phyloP scores from a whole-genome alignment of 805 yeast species.

The Wickerhamomyces queroliae region DNA sequence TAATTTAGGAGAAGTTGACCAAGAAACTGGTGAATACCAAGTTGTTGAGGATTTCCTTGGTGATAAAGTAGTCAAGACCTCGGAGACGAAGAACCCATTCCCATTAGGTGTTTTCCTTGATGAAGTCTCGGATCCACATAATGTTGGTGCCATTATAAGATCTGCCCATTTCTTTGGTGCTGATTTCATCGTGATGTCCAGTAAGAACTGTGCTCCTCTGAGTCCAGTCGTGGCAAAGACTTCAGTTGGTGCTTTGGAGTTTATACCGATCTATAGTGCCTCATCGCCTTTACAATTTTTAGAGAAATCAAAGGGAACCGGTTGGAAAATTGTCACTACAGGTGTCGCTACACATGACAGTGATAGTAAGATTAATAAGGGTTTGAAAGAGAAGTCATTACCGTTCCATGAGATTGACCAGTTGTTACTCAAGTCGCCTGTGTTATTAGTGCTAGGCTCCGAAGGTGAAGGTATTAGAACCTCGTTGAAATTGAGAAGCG shows the following conservation, averaged over 20 bases:
- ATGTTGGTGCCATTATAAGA: constrained; percentile 77
- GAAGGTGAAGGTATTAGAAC: constrained; percentile 83
- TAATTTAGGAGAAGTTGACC: constrained; percentile 18
- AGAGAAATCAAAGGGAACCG: constrained; percentile 41
- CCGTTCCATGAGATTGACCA: constrained; percentile 37
- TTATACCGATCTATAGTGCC: constrained; percentile 53
- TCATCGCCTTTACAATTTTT: constrained; percentile 59
- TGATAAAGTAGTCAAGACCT: constrained; percentile 15
- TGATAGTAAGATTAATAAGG: constrained; percentile 20
- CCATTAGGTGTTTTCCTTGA: constrained; percentile 77
- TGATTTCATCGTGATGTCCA: constrained; percentile 69
- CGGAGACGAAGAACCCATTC: constrained; percentile 21
- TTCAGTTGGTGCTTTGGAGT: constrained; percentile 80
- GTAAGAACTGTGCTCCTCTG: constrained; percentile 64
- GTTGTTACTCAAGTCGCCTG: constrained; percentile 49
- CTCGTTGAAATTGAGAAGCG: constrained; percentile 52
- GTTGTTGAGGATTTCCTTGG: constrained; percentile 23
- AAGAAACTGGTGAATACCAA: constrained; percentile 13
- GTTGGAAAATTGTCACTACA: constrained; percentile 72
- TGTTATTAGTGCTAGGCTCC: constrained; percentile 69
- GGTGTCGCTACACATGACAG: constrained; percentile 34
- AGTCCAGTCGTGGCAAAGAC: constrained; percentile 78
- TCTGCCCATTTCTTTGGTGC: constrained; percentile 80
- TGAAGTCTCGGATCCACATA: constrained; percentile 81
- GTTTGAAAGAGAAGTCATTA: constrained; percentile 29